A percentile compares a stretch with the other conserved stretches of the same genome.
These are phyloP conservation scores for Coemansia sp. DNA, from an alignment of 192 early-diverging fungal species.

Conservation along the genomic window DNA sequence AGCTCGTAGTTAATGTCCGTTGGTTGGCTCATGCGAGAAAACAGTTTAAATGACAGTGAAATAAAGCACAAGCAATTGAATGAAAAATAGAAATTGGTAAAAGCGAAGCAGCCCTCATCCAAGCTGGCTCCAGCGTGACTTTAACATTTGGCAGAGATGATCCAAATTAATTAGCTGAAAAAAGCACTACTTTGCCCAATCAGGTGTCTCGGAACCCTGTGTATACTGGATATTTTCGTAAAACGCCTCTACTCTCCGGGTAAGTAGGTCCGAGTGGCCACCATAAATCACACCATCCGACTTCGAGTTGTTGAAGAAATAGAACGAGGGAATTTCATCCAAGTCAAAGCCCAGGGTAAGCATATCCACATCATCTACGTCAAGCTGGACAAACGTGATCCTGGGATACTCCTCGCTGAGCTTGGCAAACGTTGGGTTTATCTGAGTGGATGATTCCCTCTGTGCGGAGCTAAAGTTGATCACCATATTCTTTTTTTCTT, in stretches of 20 bases:
- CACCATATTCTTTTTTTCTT: constrained; percentile 48
- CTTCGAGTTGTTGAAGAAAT: no score
- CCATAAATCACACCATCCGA: no score
- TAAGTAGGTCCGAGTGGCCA: constrained; percentile 14
- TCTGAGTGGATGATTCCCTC: no score
- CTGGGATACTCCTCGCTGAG: constrained; percentile 56
- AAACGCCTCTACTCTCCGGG: constrained; percentile 2
- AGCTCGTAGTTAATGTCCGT: constrained; percentile 3
- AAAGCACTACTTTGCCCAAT: neutral
- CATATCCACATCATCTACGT: no score
- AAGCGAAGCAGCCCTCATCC: no score
- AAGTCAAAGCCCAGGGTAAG: no score
- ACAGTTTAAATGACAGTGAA: no score
- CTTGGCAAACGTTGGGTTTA: constrained; percentile 58
- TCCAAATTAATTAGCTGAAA: no score
- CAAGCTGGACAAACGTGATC: constrained; percentile 75
- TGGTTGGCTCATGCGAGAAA: constrained; percentile 13
- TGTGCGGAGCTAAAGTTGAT: constrained; percentile 56
- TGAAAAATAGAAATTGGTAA: neutral
- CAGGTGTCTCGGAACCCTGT: neutral
- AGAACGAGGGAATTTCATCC: no score
- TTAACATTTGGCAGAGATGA: no score
- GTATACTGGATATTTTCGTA: constrained; percentile 6
- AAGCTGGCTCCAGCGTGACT: no score
- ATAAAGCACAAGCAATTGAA: no score